A percentile compares a stretch with the other conserved stretches of the same genome.
Evolutionary conservation across 371 early-diverging fungal genomes (phyloP).

Genomic region (Apophysomyces elegans): DNA sequence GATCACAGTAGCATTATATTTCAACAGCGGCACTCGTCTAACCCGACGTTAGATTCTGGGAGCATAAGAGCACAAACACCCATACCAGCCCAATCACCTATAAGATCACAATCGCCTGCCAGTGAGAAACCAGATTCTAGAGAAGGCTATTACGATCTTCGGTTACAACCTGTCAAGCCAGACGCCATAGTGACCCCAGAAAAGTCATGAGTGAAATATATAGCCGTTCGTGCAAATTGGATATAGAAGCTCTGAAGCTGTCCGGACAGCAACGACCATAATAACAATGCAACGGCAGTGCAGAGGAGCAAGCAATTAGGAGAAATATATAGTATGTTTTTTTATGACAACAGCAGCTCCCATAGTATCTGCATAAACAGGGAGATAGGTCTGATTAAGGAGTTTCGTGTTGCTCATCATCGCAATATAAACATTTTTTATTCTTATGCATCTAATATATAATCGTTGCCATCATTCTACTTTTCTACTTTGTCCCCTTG

Average conservation of each 20-base stretch:
- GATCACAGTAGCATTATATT: neutral
- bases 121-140: neutral
- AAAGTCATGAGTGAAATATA: neutral
- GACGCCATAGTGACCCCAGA: neutral
- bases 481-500: neutral
- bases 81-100: too few species aligned
- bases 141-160: neutral
- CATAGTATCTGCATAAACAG: neutral
- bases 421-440: neutral
- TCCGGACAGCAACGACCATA: too few species aligned
- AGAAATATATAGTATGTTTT: neutral
- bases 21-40: neutral
- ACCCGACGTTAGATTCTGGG: neutral
- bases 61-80: neutral
- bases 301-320: neutral
- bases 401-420: neutral
- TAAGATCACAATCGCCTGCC: neutral
- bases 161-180: neutral
- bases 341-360: neutral
- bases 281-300: neutral
- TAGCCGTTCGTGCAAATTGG: too few species aligned
- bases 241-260: too few species aligned
- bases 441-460: slow-evolving; percentile 1
- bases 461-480: neutral
- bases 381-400: slow-evolving; percentile 2